phyloP scores from a whole-genome alignment of 768 basidiomycete genomes.

The Boletus fagicola region DNA sequence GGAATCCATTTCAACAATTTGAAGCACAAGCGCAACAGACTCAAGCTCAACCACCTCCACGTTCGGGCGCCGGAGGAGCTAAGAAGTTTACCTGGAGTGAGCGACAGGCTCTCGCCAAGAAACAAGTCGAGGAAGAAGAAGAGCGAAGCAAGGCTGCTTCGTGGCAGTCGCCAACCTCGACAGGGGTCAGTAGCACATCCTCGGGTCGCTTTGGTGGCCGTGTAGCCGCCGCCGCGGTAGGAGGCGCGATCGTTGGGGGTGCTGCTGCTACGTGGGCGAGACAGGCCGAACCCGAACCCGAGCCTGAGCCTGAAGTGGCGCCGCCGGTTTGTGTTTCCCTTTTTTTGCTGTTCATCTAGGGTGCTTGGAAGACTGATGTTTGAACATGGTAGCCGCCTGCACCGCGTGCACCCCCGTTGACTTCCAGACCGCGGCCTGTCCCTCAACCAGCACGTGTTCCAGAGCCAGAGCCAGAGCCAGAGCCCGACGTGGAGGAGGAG shows the following conservation, averaged over 20 bases:
- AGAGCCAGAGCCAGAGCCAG: slow-evolving; percentile 24
- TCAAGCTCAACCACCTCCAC: slow-evolving; percentile 29
- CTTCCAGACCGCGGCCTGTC: slow-evolving; percentile 20
- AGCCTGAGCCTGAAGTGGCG: slow-evolving; percentile 28
- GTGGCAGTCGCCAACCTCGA: slow-evolving; percentile 39
- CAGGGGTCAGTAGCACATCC: slow-evolving; percentile 36
- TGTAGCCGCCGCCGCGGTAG: slow-evolving; percentile 30
- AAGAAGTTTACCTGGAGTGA: slow-evolving; percentile 95
- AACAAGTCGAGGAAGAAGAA: slow-evolving; percentile 79
- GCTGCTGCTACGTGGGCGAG: slow-evolving; percentile 25
- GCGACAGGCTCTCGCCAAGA: slow-evolving; percentile 87
- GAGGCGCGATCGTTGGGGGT: slow-evolving; percentile 32
- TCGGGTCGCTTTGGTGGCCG: slow-evolving; percentile 38
- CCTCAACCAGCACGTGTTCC: slow-evolving; percentile 18
- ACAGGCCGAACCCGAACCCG: slow-evolving; percentile 22
- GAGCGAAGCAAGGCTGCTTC: slow-evolving; percentile 57
- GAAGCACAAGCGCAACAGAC: slow-evolving; percentile 45
- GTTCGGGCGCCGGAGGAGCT: slow-evolving; percentile 34
- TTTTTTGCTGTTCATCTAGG: background rate
- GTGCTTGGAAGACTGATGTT: slow-evolving; percentile 3
- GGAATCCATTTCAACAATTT: slow-evolving; percentile 72
- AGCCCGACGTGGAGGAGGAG: slow-evolving; percentile 24
- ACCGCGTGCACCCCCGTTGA: slow-evolving; percentile 26
- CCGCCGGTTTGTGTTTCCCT: slow-evolving; percentile 26
- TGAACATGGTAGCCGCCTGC: slow-evolving; percentile 23